Percentiles rank a stretch among this genome's conserved stretches.
phyloP scores from a whole-genome alignment of 1,139 yeast genomes.

The Wickerhamomyces sp. region DNA sequence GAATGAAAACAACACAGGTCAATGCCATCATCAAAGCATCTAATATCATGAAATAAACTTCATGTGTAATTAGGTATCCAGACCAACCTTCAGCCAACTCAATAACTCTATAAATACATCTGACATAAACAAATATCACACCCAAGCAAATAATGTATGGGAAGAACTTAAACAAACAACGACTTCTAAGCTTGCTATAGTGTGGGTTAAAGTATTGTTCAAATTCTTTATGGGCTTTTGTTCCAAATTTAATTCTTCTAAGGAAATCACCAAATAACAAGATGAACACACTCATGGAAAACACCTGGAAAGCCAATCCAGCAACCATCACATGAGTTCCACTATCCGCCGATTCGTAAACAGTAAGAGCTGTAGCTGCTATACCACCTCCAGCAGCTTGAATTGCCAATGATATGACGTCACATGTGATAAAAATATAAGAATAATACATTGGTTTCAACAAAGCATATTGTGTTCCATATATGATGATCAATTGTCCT shows the following conservation, averaged over 20 bases:
- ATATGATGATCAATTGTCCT: conserved; percentile 68
- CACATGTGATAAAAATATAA: conserved; percentile 61
- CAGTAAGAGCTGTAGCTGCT: conserved; percentile 44
- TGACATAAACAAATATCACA: conserved; percentile 55
- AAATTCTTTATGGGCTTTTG: conserved; percentile 11
- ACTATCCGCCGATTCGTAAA: conserved; percentile 30
- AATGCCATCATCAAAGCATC: conserved; percentile 68
- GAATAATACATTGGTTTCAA: conserved; percentile 76
- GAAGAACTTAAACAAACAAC: conserved; percentile 37
- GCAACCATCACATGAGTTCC: conserved; percentile 82
- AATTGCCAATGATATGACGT: conserved; percentile 61
- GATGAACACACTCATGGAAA: conserved; percentile 64
- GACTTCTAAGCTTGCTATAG: conserved; percentile 14
- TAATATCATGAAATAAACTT: conserved; percentile 66
- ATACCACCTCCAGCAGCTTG: conserved; percentile 87
- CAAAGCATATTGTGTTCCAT: conserved; percentile 57
- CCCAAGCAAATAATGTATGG: conserved; percentile 50
- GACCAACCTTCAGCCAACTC: conserved; percentile 78
- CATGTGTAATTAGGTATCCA: conserved; percentile 67
- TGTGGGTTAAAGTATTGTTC: conserved; percentile 23
- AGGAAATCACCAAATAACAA: conserved; percentile 52
- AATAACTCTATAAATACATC: conserved; percentile 78
- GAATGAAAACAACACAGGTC: conserved; percentile 40
- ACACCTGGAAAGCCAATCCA: conserved; percentile 77
- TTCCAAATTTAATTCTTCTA: conserved; percentile 32